A percentile compares a stretch with the other conserved stretches of the same genome.
Evolutionary conservation across 2,329 filamentous ascomycete genomes (phyloP).

Genomic region (Alternaria viburni): DNA sequence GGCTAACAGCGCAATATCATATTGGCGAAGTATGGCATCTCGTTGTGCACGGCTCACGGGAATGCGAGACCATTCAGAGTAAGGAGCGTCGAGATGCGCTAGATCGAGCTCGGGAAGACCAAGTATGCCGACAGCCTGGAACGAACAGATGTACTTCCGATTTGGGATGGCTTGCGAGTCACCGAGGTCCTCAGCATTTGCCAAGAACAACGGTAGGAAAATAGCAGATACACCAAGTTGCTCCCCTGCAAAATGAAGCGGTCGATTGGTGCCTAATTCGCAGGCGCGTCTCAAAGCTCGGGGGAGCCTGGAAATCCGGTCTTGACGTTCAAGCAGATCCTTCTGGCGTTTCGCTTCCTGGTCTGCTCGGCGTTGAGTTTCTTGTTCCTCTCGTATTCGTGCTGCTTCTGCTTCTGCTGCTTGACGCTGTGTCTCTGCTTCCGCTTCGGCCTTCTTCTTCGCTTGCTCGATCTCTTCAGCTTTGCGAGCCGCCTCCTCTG

Average conservation of each 20-base stretch:
- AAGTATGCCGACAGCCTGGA: slow-evolving; percentile 50
- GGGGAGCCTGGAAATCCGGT: slow-evolving; percentile 45
- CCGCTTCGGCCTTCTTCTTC: slow-evolving; percentile 35
- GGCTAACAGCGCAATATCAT: slow-evolving; percentile 48
- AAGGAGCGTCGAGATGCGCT: slow-evolving; percentile 37
- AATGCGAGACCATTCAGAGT: slow-evolving; percentile 46
- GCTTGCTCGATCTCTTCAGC: slow-evolving; percentile 40
- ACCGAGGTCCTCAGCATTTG: slow-evolving; percentile 39
- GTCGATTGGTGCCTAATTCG: slow-evolving; percentile 45
- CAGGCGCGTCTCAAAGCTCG: slow-evolving; percentile 46
- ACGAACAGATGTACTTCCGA: slow-evolving; percentile 47
- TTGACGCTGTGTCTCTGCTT: slow-evolving; percentile 37
- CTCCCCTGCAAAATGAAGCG: slow-evolving; percentile 48
- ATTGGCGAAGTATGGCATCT: slow-evolving; percentile 45
- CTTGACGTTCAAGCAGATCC: slow-evolving; percentile 39
- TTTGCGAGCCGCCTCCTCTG: slow-evolving; percentile 36
- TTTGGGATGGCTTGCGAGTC: slow-evolving; percentile 20
- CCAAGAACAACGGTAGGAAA: slow-evolving; percentile 48
- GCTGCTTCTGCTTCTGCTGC: slow-evolving; percentile 43
- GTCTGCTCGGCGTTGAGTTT: slow-evolving; percentile 35
- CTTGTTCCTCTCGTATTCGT: slow-evolving; percentile 41
- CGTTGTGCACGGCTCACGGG: slow-evolving; percentile 43
- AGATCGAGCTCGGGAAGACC: slow-evolving; percentile 50
- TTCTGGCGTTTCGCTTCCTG: slow-evolving; percentile 39
- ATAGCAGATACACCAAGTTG: slow-evolving; percentile 48